Base-by-base conservation (phyloP, 1,139 yeast species). In the Debaryomyces sp. region DNA sequence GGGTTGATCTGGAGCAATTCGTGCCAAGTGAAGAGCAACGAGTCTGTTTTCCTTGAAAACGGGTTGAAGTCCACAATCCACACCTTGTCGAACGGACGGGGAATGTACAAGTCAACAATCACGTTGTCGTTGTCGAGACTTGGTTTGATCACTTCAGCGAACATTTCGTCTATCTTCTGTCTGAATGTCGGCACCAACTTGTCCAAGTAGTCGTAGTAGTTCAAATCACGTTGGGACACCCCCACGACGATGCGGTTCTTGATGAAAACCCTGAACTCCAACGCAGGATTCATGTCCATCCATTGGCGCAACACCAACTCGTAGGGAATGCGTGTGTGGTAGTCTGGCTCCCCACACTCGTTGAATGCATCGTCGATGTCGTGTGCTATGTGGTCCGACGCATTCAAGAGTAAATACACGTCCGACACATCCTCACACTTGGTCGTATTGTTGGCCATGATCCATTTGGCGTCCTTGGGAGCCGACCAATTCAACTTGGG, bases 401-500 rank as follows among this genome's bases (percentile, higher is more conserved):
- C 84, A 58, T 94, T 94, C 46, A 95, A 67, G 13, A 94, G 68
- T 47, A 94, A 66, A 55, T 91, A 92, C 0, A 94, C 69, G 55
- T 94, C 99, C 38, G 85, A 79, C 0, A 87, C 82, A 32, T 76
- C 77, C 13, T 70, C 75, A 61, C 98, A 91, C 59, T 81, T 79
- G 75, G 88, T 80, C 4, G 89, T 78, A 57, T 89, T 87, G 33
- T 88, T 85, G 1, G 95, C 80, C 61, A 89, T 71, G 29, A 94
- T 92, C 99, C 99, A 94, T 1, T 84, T 80, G 6, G 98, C 90
- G 67, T 94, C 99, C 59, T 85, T 87, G 1, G 99, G 99, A 1
- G 97, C 87, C 0, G 97, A 89, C 99, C 99, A 94, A 70, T 94
- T 94, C 56, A 94, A 73, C 61, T 94, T 94, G 1, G 98, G 98